Conservation (phyloP, 305 asterid genomes). For the Fraxinus xanthoxyloides region DNA sequence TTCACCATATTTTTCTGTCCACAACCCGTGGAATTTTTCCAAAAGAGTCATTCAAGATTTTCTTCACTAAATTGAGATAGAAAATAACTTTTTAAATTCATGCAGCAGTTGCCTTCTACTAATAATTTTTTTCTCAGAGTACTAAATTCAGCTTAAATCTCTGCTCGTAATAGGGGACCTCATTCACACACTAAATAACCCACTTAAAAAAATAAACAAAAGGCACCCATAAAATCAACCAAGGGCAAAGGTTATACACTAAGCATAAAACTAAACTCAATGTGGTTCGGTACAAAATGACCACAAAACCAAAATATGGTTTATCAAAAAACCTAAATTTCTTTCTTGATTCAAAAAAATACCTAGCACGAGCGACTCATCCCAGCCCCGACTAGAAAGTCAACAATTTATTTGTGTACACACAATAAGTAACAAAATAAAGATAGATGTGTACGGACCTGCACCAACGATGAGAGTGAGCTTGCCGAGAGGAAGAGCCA, state of each 20-base stretch:
- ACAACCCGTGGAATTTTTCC: background rate
- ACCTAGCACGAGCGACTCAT: background rate
- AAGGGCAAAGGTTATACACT: background rate
- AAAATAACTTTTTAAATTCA: background rate
- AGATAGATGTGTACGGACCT: slow-evolving; percentile 38
- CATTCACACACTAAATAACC: background rate
- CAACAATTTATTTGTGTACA: background rate
- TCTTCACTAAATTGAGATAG: background rate
- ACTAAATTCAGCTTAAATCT: background rate
- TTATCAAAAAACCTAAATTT: slow-evolving; percentile 11
- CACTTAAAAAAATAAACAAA: background rate
- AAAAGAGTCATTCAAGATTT: background rate
- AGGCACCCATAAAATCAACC: background rate
- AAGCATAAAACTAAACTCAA: background rate
- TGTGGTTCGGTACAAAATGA: background rate
- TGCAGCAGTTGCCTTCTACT: background rate
- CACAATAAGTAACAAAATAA: background rate
- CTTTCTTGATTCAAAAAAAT: background rate
- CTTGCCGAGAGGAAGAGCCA: slow-evolving; percentile 92
- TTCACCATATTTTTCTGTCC: background rate
- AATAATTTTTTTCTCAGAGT: background rate
- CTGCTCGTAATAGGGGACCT: background rate
- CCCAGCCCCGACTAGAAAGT: background rate
- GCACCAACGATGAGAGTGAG: slow-evolving; percentile 84
- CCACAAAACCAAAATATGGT: background rate